Evolutionary conservation across 805 yeast species (phyloP).

Genomic region (Wickerhamiella australiensis): DNA sequence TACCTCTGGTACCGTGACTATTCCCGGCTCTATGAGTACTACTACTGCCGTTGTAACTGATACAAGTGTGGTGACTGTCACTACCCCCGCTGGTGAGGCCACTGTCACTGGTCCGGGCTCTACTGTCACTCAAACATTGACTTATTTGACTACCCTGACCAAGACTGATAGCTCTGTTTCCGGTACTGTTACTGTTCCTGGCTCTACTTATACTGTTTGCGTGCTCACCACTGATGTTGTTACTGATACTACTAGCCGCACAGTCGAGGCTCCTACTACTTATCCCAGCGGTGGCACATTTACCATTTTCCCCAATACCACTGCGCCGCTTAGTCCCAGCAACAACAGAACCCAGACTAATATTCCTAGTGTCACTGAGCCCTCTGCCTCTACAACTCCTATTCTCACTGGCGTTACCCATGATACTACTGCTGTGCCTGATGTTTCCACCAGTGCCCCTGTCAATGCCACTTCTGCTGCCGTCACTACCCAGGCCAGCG

Average conservation of each 20-base stretch:
- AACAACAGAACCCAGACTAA: background rate
- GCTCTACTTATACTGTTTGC: background rate
- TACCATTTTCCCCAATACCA: background rate
- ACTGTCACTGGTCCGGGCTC: background rate
- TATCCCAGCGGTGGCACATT: conserved; percentile 2
- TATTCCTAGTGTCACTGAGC: background rate
- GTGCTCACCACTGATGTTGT: conserved; percentile 3
- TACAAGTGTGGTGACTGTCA: background rate
- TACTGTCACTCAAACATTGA: conserved; percentile 1
- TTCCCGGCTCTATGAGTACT: conserved; percentile 5
- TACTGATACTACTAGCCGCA: background rate
- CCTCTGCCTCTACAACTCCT: background rate
- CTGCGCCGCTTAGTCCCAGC: background rate
- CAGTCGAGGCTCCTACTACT: background rate
- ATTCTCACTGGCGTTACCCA: background rate
- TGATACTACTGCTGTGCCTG: background rate
- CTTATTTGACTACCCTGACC: conserved; percentile 4
- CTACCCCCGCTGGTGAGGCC: conserved; percentile 7
- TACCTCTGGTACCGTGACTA: conserved; percentile 5
- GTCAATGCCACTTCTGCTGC: background rate
- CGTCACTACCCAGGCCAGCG: background rate
- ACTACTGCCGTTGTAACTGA: conserved; percentile 4
- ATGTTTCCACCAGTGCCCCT: too few species aligned
- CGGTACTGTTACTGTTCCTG: conserved; percentile 1
- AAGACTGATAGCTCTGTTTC: background rate